These are phyloP conservation scores for Echium plantagineum DNA, from an alignment of 257 asterid species.

Conservation along the genomic window DNA sequence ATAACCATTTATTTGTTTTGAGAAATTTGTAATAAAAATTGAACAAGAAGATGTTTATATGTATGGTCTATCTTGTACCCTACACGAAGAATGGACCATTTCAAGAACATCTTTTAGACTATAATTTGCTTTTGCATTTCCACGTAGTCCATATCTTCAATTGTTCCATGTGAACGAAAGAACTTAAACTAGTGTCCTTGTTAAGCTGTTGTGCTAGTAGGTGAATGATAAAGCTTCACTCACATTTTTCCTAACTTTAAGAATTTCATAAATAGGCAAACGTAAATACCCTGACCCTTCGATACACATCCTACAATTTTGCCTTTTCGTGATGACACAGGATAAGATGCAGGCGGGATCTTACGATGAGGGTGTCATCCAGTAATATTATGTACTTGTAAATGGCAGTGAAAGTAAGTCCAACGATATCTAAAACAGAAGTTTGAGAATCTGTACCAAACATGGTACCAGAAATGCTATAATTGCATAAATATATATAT, in stretches of 20 bases:
- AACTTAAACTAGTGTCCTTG: neutral
- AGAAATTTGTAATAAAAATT: too few species aligned
- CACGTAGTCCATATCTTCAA: neutral
- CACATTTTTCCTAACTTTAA: too few species aligned
- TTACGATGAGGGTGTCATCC: too few species aligned
- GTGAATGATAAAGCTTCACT: too few species aligned
- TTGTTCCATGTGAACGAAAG: neutral
- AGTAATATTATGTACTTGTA: too few species aligned
- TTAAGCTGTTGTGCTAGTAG: neutral
- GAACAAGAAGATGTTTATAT: neutral
- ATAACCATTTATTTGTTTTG: neutral
- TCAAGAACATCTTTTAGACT: neutral
- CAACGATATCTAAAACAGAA: too few species aligned
- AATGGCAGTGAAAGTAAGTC: too few species aligned
- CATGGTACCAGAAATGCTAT: conserved; percentile 2
- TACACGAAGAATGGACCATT: neutral
- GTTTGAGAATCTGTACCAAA: neutral
- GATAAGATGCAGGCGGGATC: too few species aligned
- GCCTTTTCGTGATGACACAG: too few species aligned
- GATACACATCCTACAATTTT: too few species aligned
- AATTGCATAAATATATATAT: neutral
- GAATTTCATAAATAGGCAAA: too few species aligned
- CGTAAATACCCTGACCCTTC: too few species aligned
- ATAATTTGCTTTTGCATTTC: neutral
- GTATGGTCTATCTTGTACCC: neutral